A percentile compares a stretch with the other conserved stretches of the same genome.
These are phyloP conservation scores for Oryza nivara DNA, from an alignment of 176 grass and related monocot genomes.

Conservation along the genomic window DNA sequence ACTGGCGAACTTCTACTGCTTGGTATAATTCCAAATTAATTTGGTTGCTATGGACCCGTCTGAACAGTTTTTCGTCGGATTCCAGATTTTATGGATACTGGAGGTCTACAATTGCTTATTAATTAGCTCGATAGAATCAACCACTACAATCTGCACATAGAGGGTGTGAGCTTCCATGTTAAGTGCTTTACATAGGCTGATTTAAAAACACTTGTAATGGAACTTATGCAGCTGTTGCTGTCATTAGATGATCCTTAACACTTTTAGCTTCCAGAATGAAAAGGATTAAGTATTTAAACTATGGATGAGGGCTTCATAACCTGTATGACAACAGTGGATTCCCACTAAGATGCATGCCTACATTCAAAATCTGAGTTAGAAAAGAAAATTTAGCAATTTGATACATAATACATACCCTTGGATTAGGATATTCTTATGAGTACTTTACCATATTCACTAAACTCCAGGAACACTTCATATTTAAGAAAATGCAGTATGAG, in stretches of 20 bases:
- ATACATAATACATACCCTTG: conserved; percentile 39
- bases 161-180: too few relatives aligned
- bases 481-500: conserved; percentile 75
- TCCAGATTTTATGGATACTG: too few relatives aligned
- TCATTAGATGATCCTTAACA: conserved; percentile 65
- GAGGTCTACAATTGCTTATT: too few relatives aligned
- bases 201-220: conserved; percentile 39
- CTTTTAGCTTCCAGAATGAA: conserved; percentile 70
- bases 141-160: too few relatives aligned
- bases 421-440: conserved; percentile 65
- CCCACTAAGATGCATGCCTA: not conserved
- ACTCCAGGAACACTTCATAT: conserved; percentile 69
- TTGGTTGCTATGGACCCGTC: too few relatives aligned
- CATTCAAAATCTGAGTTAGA: not conserved
- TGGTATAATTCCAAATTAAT: too few relatives aligned
- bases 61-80: too few relatives aligned
- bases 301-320: conserved; percentile 66
- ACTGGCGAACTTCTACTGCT: too few relatives aligned
- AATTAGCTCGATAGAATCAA: too few relatives aligned
- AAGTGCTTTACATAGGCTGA: too few relatives aligned
- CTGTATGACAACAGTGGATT: conserved; percentile 39
- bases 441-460: conserved; percentile 53
- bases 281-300: conserved; percentile 33
- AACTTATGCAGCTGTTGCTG: conserved; percentile 66
- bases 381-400: not conserved